Evolutionary conservation across 306 rosid species (phyloP), one percentile per base, ranked within the genome.

Genomic region (Corylus avellana): DNA sequence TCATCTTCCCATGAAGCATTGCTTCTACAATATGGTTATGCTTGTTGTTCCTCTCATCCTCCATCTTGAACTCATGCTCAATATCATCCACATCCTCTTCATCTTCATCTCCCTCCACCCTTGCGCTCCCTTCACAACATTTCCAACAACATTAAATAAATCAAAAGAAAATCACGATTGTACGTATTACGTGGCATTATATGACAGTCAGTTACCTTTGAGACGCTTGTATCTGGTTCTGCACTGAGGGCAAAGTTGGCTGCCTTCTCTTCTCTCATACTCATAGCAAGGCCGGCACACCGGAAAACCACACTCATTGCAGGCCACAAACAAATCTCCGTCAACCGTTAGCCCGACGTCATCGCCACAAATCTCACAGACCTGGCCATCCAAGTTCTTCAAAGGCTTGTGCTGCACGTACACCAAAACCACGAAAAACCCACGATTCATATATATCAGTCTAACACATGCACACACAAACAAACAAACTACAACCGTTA

Each of bases 261-360:
- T 84, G 46, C 98, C 98, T 85, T 94, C 98, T 78, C 97, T 79
- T 22, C 98, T 80, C 86, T 94, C 98, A 55, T 94, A 94, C 83
- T 94, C 98, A 84, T 94, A 94, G 80, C 98, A 94, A 5, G 98
- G 97, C 53, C 98, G 87, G 80, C 98, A 94, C 3, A 82, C 93
- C 1, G 98, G 98, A 83, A 94, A 94, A 39, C 98, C 98, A 72
- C 98, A 94, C 87, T 94, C 98, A 74, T 94, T 92, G 80, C 98
- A 94, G 1, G 98, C 98, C 55, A 94, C 97, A 79, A 94, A 94
- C 87, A 94, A 76, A 72, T 94, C 98, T 73, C 98, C 97, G 70
- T 90, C 97, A 83, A 91, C 98, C 0, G 94, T 94, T 25, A 92
- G 44, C 74, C 98, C 98, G 68, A 92, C 97, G 4, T 85, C 97